Base-by-base conservation (phyloP, 2,329 filamentous ascomycete species). In the Sarocladium brachiariae region DNA sequence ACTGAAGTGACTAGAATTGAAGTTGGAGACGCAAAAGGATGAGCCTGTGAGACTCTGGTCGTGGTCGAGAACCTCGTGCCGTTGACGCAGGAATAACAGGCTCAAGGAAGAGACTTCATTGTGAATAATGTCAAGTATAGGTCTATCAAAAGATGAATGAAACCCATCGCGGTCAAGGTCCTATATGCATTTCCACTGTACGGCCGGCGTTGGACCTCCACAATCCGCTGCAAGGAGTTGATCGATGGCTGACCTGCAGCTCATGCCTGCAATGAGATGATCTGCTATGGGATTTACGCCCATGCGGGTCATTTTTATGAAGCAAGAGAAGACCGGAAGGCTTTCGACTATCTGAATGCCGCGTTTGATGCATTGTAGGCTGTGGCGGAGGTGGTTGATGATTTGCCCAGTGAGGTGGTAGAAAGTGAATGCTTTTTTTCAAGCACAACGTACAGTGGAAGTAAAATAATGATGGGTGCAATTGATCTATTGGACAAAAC, bases 301-400 rank as follows among this genome's bases (percentile, higher is more conserved):
- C 86, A 91, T 62, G 83, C 82, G 9, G 85, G 86, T 1, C 75
- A 86, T 56, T 86, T 81, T n/a, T 91, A 91, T 62, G 72, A 69
- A 21, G 74, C 74, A 1, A 73, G 80, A 2, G 66, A 71, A 6
- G 76, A 81, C 55, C 67, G 65, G 65, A 64, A 67, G 19, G 84
- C 86, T 1, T 73, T 87, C 57, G 64, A 72, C 0, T 75, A 76
- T 49, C 67, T 90, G 9, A 71, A 72, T 1, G 68, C 69, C 8
- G 87, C 91, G 66, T 75, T 89, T 39, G 61, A 69, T 19, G 75
- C 74, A 1, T 63, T 83, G 4, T 65, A 73, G 50, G 57, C 63
- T 5, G 81, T 77, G 0, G 71, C 76, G 0, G 51, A 57, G n/a
- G 55, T 59, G 0, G 65, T 71, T 51, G 68, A 62, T n/a, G n/a